Conservation (phyloP, 306 rosid genomes). For the Lathyrus aphaca region DNA sequence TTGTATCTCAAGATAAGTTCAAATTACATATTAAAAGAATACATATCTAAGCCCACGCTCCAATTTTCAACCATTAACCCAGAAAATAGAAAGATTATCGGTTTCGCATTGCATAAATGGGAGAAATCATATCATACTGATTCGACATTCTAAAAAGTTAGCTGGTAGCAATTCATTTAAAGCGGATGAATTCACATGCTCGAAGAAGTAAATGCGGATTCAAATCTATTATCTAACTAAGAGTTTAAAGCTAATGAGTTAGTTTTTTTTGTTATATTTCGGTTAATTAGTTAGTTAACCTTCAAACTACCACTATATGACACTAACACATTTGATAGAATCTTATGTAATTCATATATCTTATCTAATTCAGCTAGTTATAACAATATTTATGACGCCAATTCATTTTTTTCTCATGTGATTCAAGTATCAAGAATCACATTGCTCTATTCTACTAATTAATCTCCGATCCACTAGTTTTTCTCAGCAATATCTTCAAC, state of each 20-base stretch:
- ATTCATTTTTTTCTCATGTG: neutral
- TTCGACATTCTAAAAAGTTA: conserved; percentile 12
- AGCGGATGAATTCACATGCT: conserved; percentile 7
- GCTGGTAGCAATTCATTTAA: conserved; percentile 4
- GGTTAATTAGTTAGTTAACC: neutral
- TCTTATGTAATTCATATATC: no score
- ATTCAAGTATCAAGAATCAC: neutral
- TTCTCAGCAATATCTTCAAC: neutral
- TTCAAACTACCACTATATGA: neutral
- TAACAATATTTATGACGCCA: neutral
- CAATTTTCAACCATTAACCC: conserved; percentile 24
- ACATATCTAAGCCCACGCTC: conserved; percentile 8
- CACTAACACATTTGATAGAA: neutral
- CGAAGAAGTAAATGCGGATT: conserved; percentile 4
- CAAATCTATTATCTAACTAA: conserved; percentile 2
- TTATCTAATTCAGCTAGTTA: neutral
- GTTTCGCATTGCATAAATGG: conserved; percentile 28
- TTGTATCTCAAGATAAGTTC: neutral
- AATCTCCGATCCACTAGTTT: neutral
- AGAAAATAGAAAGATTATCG: neutral
- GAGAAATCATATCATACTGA: neutral
- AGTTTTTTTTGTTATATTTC: neutral
- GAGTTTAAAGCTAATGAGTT: neutral
- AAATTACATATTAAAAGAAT: neutral
- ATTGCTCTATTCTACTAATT: no score